Evolutionary conservation across 768 basidiomycete genomes (phyloP), one percentile per base, ranked within the genome.

Genomic region (Termitomyces sp.): DNA sequence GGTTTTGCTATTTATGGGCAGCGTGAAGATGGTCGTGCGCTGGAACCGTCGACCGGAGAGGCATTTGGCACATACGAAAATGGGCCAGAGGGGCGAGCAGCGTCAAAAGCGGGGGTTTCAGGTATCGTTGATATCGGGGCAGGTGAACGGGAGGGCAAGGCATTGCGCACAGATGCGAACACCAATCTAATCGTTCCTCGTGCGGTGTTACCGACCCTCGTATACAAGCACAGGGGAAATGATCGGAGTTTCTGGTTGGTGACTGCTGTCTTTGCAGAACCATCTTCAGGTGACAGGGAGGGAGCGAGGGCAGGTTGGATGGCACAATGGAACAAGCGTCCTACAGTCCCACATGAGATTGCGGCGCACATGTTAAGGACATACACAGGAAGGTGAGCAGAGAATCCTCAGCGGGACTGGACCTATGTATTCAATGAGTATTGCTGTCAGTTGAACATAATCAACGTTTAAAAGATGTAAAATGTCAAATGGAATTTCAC

Each of bases 1-100:
- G 87, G 81, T 2, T 91, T 82, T 64, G 83, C 86, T 45, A 81
- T 86, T 31, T 84, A 86, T 62, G 87, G 86, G 2, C 88, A 89
- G 66, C 72, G 81, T 12, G 68, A 68, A 51, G 79, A 86, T 64
- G 82, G 81, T 15, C 71, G 87, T 20, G 82, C 84, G 2, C 66
- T 89, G 33, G 80, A 81, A 45, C 79, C 81, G 15, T 68, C 71
- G 0, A 61, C 62, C 3, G 69, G 65, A n/a, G 72, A 74, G 57
- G 68, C 58, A 27, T 79, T 78, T 56, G 82, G 81, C 25, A 83
- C 78, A 9, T 70, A 77, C 35, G 79, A 83, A 60, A 66, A 73
- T 23, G 77, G 65, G 7, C 69, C 70, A 12, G 74, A 73, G 43
- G 79, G 78, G 3, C 71, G 87, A 39, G 84, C 83, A 0, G 70